Evolutionary conservation across 192 early-diverging fungal genomes (phyloP), one percentile per base, ranked within the genome.

Genomic region (Entomortierella beljakovae): DNA sequence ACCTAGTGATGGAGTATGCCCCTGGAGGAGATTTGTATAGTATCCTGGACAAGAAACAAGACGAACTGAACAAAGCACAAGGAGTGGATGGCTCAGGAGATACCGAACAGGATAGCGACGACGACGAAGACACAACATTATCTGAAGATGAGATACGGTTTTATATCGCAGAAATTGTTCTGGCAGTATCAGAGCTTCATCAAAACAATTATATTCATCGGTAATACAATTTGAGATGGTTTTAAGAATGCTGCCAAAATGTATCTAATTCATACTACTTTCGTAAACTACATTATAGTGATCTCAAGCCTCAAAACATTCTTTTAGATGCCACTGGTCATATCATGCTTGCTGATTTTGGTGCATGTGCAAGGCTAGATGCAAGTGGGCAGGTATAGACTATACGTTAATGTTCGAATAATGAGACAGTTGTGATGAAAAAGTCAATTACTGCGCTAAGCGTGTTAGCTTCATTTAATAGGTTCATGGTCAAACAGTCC

Each of bases 21-120:
- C 88, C 89, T 16, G 93, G 93, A 16, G 93, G 93, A 3, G 93
- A 95, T 68, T 80, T 95, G 16, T 95, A 92, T 68, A 89, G 89
- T 51, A 90, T 91, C 57, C 70, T 95, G 54, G 75, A 79, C 84
- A 92, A 82, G 79, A 86, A 74, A 83, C 90, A 67, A 81, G 85
- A 57, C 70, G 82, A 56, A 31, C 35, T 79, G 23, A 70, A 70
- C 40, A 79, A 61, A 32, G 53, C 55, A 0, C 61, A 48, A 34
- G 71, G 35, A 22, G 35, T 9, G 1, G 55, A 55, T 28, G 49
- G 61, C 13, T 23, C 50, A 25, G 50, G 8, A 28, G 29, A 31
- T 6, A 40, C 40, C 15, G 31, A 58, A 9, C 50, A 43, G 18
- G 7, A 29, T 25, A 40, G 46, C 2, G 61, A 69, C 23, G 66